Conservation (phyloP, 73 alveolate species). For the Paraurostyla sp. region DNA sequence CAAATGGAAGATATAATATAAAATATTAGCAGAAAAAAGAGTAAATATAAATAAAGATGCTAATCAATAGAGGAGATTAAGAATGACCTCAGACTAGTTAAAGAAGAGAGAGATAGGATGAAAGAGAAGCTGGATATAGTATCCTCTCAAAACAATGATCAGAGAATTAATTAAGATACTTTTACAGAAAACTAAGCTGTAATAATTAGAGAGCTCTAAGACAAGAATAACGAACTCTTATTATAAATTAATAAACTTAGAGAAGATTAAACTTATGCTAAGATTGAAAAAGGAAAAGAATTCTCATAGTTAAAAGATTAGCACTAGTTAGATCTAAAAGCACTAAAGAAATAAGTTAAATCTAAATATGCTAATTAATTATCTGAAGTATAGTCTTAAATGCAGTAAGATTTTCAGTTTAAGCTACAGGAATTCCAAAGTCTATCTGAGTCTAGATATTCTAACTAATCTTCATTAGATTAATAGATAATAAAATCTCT, state of each 20-base stretch:
- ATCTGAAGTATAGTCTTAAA: no score
- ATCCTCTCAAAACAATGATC: neutral
- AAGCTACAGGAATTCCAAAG: neutral
- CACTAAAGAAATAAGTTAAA: no score
- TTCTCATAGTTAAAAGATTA: no score
- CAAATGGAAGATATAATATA: neutral
- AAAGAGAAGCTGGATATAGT: neutral
- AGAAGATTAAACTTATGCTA: no score
- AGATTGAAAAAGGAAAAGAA: no score
- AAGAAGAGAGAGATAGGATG: slow-evolving; percentile 23
- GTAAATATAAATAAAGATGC: neutral
- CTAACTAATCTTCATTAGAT: neutral
- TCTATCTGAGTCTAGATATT: neutral
- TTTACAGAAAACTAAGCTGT: no score
- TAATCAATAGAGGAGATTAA: neutral
- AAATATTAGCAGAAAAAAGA: neutral
- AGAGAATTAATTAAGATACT: neutral
- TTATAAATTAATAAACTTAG: no score
- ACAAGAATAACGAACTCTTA: no score
- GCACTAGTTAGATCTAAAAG: no score
- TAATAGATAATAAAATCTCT: neutral
- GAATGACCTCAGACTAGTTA: neutral
- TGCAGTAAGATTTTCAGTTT: neutral
- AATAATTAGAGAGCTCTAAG: no score
- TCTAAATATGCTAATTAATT: no score